phyloP scores from a whole-genome alignment of 1,139 yeast genomes.

The Yamadazyma atlantica region DNA sequence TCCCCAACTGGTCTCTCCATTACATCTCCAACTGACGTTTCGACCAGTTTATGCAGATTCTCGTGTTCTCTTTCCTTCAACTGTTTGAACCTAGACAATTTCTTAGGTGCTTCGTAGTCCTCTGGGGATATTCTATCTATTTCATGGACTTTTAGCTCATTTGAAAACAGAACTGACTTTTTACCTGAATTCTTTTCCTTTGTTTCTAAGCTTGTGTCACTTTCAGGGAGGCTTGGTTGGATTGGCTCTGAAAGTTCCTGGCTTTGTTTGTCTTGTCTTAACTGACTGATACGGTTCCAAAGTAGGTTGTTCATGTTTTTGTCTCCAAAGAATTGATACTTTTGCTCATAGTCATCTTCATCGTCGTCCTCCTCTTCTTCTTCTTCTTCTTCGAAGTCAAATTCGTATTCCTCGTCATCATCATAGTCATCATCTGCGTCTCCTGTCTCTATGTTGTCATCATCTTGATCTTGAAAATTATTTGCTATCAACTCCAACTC shows the following conservation, averaged over 20 bases:
- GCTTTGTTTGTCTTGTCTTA: constrained; percentile 17
- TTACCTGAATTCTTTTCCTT: constrained; percentile 13
- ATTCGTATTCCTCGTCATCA: constrained; percentile 25
- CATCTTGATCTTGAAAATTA: constrained; percentile 39
- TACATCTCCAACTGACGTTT: constrained; percentile 6
- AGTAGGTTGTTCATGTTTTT: constrained; percentile 22
- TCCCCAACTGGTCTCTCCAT: constrained; percentile 10
- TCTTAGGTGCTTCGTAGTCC: constrained; percentile 36
- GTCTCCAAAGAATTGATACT: constrained; percentile 10
- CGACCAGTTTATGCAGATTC: constrained; percentile 8
- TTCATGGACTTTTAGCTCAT: constrained; percentile 54
- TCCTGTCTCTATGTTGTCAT: constrained; percentile 26
- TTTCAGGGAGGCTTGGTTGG: neutral
- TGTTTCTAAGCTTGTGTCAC: constrained; percentile 1
- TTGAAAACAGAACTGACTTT: constrained; percentile 55
- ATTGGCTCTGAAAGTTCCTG: no score
- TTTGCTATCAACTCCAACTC: constrained; percentile 52
- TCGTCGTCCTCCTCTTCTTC: constrained; percentile 25
- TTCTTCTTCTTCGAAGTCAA: constrained; percentile 23
- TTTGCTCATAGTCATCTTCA: constrained; percentile 29
- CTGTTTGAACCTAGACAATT: constrained; percentile 28
- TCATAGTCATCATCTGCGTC: constrained; percentile 22
- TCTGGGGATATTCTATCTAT: constrained; percentile 52
- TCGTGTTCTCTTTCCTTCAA: constrained; percentile 8
- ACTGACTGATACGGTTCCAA: constrained; percentile 30